Percentiles rank a stretch among this genome's conserved stretches.
Evolutionary conservation across 129 eudicot species (phyloP).

Genomic region (Oenanthe sinensis): DNA sequence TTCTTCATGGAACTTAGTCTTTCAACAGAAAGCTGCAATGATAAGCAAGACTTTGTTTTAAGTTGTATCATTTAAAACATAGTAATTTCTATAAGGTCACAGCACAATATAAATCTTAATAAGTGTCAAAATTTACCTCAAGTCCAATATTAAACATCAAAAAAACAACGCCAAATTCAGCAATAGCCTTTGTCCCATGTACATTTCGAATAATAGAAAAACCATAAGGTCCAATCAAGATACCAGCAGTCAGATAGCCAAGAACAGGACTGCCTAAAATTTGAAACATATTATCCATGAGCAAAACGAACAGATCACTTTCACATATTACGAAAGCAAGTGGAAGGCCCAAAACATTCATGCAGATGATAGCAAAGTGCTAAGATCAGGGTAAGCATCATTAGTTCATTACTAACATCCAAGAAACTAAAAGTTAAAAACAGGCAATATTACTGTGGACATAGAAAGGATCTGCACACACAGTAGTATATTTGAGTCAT

Average conservation of each 20-base stretch:
- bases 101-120: neutral
- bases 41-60: conserved; percentile 14
- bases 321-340: neutral
- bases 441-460: neutral
- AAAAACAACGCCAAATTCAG: conserved; percentile 98
- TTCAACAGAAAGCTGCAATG: conserved; percentile 92
- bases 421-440: neutral
- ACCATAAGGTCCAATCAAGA: conserved; percentile 98
- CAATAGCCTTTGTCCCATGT: conserved; percentile 96
- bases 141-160: conserved; percentile 93
- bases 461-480: neutral
- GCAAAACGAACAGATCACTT: conserved; percentile 4
- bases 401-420: neutral
- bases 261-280: conserved; percentile 96
- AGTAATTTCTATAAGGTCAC: conserved; percentile 2
- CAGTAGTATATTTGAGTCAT: neutral
- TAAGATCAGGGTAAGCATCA: neutral
- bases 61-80: neutral
- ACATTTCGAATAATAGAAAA: conserved; percentile 89
- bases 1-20: conserved; percentile 99
- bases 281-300: conserved; percentile 21
- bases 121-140: conserved; percentile 47
- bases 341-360: conserved; percentile 3
- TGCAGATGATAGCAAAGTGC: conserved; percentile 5
- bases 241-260: conserved; percentile 97